phyloP scores from a whole-genome alignment of 768 basidiomycete species.

The Lentinula sp. region DNA sequence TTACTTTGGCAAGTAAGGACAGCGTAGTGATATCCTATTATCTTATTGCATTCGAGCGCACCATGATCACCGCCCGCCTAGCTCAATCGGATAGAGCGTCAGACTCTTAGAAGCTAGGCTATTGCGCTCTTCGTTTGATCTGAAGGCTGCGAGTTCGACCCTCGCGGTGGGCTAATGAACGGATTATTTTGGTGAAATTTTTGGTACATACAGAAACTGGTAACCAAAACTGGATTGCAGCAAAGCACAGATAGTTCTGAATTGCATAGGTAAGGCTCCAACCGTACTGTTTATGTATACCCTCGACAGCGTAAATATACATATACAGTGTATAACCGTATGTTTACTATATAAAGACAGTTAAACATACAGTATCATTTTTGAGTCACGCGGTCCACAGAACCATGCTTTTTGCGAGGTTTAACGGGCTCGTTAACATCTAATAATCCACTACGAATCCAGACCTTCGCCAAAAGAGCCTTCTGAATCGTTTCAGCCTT shows the following conservation, averaged over 20 bases:
- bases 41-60: too few species aligned
- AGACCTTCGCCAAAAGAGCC: neutral
- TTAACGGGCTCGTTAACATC: neutral
- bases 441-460: neutral
- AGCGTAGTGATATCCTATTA: too few species aligned
- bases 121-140: neutral
- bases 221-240: too few species aligned
- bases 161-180: slow-evolving; percentile 3
- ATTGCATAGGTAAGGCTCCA: too few species aligned
- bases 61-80: slow-evolving; percentile 36
- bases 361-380: neutral
- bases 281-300: too few species aligned
- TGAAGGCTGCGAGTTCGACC: slow-evolving; percentile 5
- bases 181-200: too few species aligned
- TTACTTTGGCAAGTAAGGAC: too few species aligned
- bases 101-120: slow-evolving; percentile 36
- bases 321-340: too few species aligned
- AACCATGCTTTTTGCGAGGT: too few species aligned
- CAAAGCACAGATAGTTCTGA: too few species aligned
- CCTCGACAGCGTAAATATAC: too few species aligned
- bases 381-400: neutral
- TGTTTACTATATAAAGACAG: neutral
- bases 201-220: too few species aligned
- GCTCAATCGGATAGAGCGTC: slow-evolving; percentile 65
- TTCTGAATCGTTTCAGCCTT: neutral